Conservation (phyloP, 2,329 filamentous ascomycete genomes). For the Ophiostoma triangulosporum region DNA sequence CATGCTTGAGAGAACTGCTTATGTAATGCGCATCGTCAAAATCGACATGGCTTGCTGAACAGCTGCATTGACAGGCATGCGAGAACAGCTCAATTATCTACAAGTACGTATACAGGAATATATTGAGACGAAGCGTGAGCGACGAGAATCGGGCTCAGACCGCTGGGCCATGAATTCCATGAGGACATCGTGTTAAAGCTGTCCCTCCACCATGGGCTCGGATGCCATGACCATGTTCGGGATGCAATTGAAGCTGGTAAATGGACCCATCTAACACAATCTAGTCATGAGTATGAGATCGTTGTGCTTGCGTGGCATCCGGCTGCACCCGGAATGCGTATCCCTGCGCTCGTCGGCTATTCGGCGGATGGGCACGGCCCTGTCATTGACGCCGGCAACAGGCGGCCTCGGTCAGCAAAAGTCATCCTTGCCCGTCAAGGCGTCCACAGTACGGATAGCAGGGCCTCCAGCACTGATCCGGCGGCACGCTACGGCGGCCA, state of each 20-base stretch:
- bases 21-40: slow-evolving; percentile 3
- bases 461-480: not conserved
- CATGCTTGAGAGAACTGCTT: not conserved
- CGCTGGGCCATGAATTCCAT: no score
- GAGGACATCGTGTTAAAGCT: no score
- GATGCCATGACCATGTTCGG: no score
- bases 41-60: not conserved
- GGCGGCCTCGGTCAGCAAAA: not conserved
- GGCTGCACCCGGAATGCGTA: slow-evolving; percentile 1
- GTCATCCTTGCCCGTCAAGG: not conserved
- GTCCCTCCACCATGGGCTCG: no score
- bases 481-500: slow-evolving; percentile 3
- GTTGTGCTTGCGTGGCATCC: slow-evolving; percentile 1
- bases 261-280: not conserved
- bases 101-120: not conserved
- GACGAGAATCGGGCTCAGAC: no score
- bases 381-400: not conserved
- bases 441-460: not conserved
- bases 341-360: not conserved
- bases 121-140: no score
- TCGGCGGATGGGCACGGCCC: not conserved
- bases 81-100: no score
- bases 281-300: not conserved
- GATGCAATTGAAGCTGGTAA: no score
- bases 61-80: not conserved